Evolutionary conservation across 2,329 filamentous ascomycete species (phyloP).

Genomic region (Calonectria pseudoturangicola): DNA sequence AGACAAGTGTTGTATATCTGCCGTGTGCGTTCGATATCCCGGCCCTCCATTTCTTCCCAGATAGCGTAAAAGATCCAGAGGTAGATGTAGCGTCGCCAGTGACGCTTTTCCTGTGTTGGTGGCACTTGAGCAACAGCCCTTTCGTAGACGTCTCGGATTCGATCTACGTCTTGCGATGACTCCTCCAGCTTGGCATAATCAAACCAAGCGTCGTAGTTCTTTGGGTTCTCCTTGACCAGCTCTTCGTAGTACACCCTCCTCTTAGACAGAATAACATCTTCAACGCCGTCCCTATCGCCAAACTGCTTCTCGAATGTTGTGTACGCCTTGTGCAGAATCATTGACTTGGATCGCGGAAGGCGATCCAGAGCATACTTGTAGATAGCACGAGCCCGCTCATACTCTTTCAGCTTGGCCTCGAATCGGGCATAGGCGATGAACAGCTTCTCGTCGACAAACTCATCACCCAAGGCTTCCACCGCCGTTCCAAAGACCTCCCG

Average conservation of each 20-base stretch:
- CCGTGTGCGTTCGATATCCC: conserved; percentile 84
- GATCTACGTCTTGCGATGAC: conserved; percentile 85
- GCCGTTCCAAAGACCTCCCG: conserved; percentile 93
- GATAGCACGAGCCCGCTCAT: conserved; percentile 93
- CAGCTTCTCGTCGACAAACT: conserved; percentile 96
- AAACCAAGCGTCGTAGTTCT: conserved; percentile 98
- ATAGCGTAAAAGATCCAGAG: conserved; percentile 98
- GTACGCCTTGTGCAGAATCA: conserved; percentile 91
- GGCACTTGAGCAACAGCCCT: conserved; percentile 96
- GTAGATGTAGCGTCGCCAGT: conserved; percentile 98
- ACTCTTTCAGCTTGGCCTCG: conserved; percentile 95
- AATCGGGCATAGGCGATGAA: conserved; percentile 98
- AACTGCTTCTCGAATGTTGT: conserved; percentile 99
- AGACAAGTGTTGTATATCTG: conserved; percentile 95
- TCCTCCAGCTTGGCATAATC: conserved; percentile 96
- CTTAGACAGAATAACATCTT: conserved; percentile 97
- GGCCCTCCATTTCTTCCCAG: conserved; percentile 92
- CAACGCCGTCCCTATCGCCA: conserved; percentile 93
- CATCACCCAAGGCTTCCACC: conserved; percentile 92
- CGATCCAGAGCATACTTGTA: conserved; percentile 98
- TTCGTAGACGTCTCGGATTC: conserved; percentile 94
- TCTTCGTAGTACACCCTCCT: conserved; percentile 95
- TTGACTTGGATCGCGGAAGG: conserved; percentile 89
- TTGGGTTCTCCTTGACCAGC: conserved; percentile 92
- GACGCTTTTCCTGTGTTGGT: conserved; percentile 95